Conservation (phyloP, 108 stramenopile species). For the Nitzschia sp. region DNA sequence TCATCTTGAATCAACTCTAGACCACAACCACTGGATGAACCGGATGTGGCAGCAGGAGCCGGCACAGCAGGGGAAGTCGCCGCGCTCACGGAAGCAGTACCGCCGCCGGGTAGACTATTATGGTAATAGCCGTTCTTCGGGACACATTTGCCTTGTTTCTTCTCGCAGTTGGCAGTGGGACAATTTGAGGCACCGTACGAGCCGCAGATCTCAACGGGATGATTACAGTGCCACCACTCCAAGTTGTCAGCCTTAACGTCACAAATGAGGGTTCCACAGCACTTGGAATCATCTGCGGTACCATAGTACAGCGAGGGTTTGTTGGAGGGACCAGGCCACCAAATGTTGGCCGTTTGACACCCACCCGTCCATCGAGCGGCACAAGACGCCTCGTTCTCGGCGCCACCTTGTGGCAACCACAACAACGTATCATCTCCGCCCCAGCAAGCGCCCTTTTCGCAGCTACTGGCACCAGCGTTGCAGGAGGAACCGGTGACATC, state of each 20-base stretch:
- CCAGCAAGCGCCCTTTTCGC: slow-evolving; percentile 2
- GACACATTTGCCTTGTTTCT: not conserved
- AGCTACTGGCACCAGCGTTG: not conserved
- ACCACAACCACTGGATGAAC: not conserved
- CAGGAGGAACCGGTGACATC: not conserved
- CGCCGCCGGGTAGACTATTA: not conserved
- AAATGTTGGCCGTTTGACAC: not conserved
- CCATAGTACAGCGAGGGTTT: not conserved
- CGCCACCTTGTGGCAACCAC: not conserved
- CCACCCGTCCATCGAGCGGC: not conserved
- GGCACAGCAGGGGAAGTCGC: not conserved
- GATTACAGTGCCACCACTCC: not conserved
- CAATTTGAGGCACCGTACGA: not conserved
- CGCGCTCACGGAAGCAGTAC: no score
- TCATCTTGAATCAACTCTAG: no score
- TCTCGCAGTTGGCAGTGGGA: not conserved
- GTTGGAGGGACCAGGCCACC: not conserved
- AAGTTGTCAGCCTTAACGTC: not conserved
- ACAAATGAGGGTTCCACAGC: slow-evolving; percentile 13
- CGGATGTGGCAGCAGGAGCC: not conserved
- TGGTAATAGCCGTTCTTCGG: slow-evolving; percentile 2
- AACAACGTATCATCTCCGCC: not conserved
- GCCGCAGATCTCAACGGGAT: not conserved
- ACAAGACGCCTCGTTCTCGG: slow-evolving; percentile 7
- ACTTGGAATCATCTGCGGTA: not conserved